Percentiles rank a stretch among this genome's conserved stretches.
Conservation (phyloP, 331 rosid genomes). For the Acacia concinna region DNA sequence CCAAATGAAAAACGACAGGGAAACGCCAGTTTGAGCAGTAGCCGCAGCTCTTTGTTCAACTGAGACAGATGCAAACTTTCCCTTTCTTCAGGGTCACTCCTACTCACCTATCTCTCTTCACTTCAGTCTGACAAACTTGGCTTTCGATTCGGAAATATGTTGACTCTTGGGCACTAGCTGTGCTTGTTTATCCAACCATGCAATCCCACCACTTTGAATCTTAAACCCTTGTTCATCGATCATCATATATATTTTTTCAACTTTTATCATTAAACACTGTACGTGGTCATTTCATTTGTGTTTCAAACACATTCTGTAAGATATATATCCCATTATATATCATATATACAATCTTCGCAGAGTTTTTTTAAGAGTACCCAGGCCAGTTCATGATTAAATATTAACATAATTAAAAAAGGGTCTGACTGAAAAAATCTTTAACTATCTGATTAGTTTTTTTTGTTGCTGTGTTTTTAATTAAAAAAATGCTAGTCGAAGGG, state of each 20-base stretch:
- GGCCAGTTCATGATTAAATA: too few species aligned
- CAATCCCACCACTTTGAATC: not conserved
- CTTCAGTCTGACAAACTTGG: not conserved
- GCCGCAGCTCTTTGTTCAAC: not conserved
- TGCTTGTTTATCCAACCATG: not conserved
- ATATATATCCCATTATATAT: too few species aligned
- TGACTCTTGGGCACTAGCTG: not conserved
- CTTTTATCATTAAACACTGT: not conserved
- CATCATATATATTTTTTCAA: not conserved
- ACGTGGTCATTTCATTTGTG: not conserved
- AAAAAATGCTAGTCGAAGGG: too few species aligned
- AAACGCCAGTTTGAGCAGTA: not conserved
- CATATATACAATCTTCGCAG: too few species aligned
- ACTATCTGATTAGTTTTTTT: too few species aligned
- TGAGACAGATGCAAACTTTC: not conserved
- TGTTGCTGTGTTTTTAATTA: too few species aligned
- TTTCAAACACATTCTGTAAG: too few species aligned
- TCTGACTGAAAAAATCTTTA: too few species aligned
- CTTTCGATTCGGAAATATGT: not conserved
- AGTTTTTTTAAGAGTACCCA: too few species aligned
- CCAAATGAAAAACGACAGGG: conserved; percentile 12
- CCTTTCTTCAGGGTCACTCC: not conserved
- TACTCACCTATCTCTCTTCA: not conserved
- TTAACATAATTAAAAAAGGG: too few species aligned
- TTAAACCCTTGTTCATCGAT: not conserved